Evolutionary conservation across 495 filamentous ascomycete species (phyloP).

Genomic region (Penicillium mononematosum): DNA sequence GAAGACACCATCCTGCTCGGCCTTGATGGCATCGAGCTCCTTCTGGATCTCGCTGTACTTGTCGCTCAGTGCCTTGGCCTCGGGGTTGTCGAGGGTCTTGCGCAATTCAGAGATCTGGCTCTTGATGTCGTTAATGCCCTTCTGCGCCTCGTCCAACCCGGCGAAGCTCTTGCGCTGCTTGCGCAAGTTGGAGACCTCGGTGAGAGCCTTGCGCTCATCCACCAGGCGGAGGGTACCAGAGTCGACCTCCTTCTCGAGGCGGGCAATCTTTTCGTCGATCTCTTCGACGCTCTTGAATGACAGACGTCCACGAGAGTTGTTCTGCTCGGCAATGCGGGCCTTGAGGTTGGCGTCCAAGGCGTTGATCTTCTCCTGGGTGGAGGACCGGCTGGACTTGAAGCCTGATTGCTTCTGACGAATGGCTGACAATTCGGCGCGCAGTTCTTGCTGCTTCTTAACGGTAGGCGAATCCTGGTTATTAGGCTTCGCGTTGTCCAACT

Average conservation of each 20-base stretch:
- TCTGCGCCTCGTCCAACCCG: slow-evolving; percentile 75
- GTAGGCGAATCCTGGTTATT: slow-evolving; percentile 72
- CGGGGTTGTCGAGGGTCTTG: slow-evolving; percentile 87
- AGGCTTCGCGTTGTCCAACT: slow-evolving; percentile 74
- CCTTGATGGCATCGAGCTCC: slow-evolving; percentile 85
- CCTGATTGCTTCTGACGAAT: slow-evolving; percentile 80
- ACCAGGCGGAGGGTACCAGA: slow-evolving; percentile 87
- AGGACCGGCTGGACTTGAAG: slow-evolving; percentile 74
- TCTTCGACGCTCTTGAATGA: slow-evolving; percentile 85
- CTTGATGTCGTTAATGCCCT: slow-evolving; percentile 80
- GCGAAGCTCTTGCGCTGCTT: slow-evolving; percentile 90
- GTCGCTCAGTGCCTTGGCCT: slow-evolving; percentile 81
- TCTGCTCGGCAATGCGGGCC: slow-evolving; percentile 77
- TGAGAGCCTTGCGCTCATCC: slow-evolving; percentile 91
- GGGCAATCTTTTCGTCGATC: slow-evolving; percentile 74
- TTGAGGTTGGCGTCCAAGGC: slow-evolving; percentile 79
- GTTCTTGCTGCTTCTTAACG: slow-evolving; percentile 76
- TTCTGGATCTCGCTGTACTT: slow-evolving; percentile 76
- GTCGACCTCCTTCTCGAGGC: slow-evolving; percentile 80
- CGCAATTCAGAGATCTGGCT: slow-evolving; percentile 79
- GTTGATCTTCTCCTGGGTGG: slow-evolving; percentile 82
- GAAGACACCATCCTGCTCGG: slow-evolving; percentile 82
- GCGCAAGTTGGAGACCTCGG: slow-evolving; percentile 74
- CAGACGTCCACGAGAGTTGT: slow-evolving; percentile 71
- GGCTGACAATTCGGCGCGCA: slow-evolving; percentile 63